These are phyloP conservation scores for Alectoria sarmentosa DNA, from an alignment of 495 filamentous ascomycete species.

Conservation along the genomic window DNA sequence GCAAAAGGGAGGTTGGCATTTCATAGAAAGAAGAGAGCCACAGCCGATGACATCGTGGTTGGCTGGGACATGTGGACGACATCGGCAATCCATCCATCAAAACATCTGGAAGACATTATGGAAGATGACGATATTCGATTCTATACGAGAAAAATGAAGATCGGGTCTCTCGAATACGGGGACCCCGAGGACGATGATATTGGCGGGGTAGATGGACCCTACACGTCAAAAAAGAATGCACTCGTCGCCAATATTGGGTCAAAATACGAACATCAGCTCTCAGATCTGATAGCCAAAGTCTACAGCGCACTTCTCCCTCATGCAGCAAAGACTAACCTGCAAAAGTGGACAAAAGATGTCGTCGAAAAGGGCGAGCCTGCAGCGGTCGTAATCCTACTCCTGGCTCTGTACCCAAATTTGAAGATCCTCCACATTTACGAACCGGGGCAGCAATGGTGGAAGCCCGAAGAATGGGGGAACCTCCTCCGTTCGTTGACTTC, in stretches of 20 bases:
- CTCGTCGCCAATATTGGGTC: background rate
- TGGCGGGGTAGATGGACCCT: too few species aligned
- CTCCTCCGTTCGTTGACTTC: background rate
- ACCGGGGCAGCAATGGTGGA: background rate
- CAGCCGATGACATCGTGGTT: background rate
- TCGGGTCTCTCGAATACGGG: background rate
- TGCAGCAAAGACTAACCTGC: background rate
- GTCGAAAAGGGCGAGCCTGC: background rate
- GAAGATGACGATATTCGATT: background rate
- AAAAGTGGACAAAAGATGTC: background rate
- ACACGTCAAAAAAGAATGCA: background rate
- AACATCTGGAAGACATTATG: background rate
- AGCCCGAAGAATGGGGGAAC: background rate
- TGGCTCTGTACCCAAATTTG: background rate
- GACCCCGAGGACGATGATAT: background rate
- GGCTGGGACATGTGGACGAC: background rate
- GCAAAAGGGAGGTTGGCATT: background rate
- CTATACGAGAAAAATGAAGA: background rate
- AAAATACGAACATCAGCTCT: background rate
- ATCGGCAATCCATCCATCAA: background rate
- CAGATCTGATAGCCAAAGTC: background rate
- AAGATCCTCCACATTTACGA: background rate
- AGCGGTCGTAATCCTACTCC: background rate
- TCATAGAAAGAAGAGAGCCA: background rate
- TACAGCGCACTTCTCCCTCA: background rate